Evolutionary conservation across 2,329 filamentous ascomycete genomes (phyloP).

Genomic region (Paraphoma sp.): DNA sequence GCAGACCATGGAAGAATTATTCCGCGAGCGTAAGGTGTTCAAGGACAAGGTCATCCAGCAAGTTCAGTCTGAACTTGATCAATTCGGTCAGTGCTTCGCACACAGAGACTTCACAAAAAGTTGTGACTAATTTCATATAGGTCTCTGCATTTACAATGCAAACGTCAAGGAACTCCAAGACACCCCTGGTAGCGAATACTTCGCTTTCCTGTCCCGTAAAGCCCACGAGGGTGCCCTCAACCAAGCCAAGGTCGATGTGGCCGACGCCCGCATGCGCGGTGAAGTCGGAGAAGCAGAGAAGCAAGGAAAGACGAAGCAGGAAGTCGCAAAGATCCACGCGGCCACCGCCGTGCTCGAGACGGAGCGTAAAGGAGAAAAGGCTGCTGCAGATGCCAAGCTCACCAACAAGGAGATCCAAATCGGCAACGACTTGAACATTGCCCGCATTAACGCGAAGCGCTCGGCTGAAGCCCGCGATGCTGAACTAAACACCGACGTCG

Average conservation of each 20-base stretch:
- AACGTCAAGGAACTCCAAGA: conserved; percentile 90
- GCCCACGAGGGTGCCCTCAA: conserved; percentile 86
- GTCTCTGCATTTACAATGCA: conserved; percentile 61
- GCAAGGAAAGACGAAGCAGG: conserved; percentile 80
- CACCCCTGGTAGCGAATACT: conserved; percentile 81
- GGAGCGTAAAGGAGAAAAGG: conserved; percentile 81
- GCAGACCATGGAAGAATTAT: conserved; percentile 85
- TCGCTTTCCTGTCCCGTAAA: conserved; percentile 80
- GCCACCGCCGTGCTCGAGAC: conserved; percentile 86
- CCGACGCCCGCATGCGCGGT: conserved; percentile 66
- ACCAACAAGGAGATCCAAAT: conserved; percentile 75
- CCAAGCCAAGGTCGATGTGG: conserved; percentile 72
- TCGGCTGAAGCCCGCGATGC: conserved; percentile 78
- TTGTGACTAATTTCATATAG: neutral
- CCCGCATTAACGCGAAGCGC: conserved; percentile 75
- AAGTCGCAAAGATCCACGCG: conserved; percentile 87
- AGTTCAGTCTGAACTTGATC: conserved; percentile 78
- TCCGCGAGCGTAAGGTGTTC: conserved; percentile 77
- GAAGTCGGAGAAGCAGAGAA: conserved; percentile 80
- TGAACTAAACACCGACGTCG: conserved; percentile 78
- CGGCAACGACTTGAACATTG: conserved; percentile 75
- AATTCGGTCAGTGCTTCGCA: conserved; percentile 64
- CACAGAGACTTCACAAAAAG: too few species aligned
- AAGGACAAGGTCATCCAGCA: conserved; percentile 70
- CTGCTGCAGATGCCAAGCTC: conserved; percentile 77